Evolutionary conservation across 352 stramenopile genomes (phyloP), one percentile per base, ranked within the genome.

Genomic region (Globisporangium viniferum): DNA sequence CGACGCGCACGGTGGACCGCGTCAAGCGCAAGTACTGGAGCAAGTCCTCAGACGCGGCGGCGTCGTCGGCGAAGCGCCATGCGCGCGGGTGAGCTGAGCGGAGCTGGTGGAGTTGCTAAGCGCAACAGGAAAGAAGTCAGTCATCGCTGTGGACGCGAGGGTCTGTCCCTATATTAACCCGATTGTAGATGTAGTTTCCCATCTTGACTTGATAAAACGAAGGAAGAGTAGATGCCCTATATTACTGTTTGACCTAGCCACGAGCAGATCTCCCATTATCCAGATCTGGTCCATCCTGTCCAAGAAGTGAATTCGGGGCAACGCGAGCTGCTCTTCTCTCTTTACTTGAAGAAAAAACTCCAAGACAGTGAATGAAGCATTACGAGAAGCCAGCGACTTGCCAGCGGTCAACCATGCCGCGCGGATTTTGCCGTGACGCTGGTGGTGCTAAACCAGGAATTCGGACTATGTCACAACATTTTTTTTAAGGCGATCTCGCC

Each of bases 1-100:
- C 86, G 68, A 95, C 88, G 15, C 86, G 88, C 18, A 95, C 88
- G 0, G 84, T 93, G 44, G 88, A 95, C 68, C 82, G 88, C 35
- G 84, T 94, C 29, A 92, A 92, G 74, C 80, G 84, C 66, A 90
- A 88, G 69, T 88, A 84, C 68, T 92, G 81, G 84, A 55, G 33
- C 66, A 54, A 59, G 48, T 15, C 53, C 31, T 24, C 58, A 15
- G 58, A 51, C 3, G n/a, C 58, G 36, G 10, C 58, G 39, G 39
- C 27, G 0, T 24, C 18, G 14, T 27, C 58, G 22, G 41, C 24
- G 15, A 64, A 64, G 31, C 55, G 55, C 31, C 55, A 48, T n/a
- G 31, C 31, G 9, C 55, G 55, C 20, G 55, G 20, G 3, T 61
- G 31, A 60, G 27, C 18, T 60, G 31, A 60, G 33, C 12, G 0